Evolutionary conservation across 257 asterid genomes (phyloP).

Genomic region (Penstemon davidsonii): DNA sequence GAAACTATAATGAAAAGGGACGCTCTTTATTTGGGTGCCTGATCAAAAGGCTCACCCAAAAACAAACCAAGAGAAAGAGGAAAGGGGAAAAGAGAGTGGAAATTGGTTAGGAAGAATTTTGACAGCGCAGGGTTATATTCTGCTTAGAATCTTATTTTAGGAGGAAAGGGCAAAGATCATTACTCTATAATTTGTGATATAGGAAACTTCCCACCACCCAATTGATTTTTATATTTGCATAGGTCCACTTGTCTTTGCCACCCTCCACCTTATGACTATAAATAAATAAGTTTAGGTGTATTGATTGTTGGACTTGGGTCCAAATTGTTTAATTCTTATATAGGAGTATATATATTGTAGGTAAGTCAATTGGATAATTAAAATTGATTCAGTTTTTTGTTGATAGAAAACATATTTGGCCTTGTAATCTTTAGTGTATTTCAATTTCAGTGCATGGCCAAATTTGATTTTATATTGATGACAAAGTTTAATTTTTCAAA

Average conservation of each 20-base stretch:
- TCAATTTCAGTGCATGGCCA: too few relatives aligned
- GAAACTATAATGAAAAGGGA: constrained; percentile 31
- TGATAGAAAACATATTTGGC: too few relatives aligned
- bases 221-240: constrained; percentile 7
- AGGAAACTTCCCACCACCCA: constrained; percentile 30
- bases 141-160: constrained; percentile 20
- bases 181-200: background rate
- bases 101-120: constrained; percentile 34
- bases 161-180: constrained; percentile 12
- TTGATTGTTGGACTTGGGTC: too few relatives aligned
- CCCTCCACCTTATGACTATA: background rate
- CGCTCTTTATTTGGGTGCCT: constrained; percentile 21
- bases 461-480: too few relatives aligned
- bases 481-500: too few relatives aligned
- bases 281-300: too few relatives aligned
- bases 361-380: too few relatives aligned
- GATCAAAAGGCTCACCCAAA: constrained; percentile 33
- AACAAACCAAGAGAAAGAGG: constrained; percentile 5
- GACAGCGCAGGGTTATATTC: constrained; percentile 21
- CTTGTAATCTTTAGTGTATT: too few relatives aligned
- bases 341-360: too few relatives aligned
- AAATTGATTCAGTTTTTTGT: too few relatives aligned
- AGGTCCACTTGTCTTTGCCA: constrained; percentile 33
- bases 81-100: constrained; percentile 9
- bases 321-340: too few relatives aligned